A percentile compares a stretch with the other conserved stretches of the same genome.
These are phyloP conservation scores for Chalara sp. DNA, from an alignment of 2,329 filamentous ascomycete genomes.

Conservation along the genomic window DNA sequence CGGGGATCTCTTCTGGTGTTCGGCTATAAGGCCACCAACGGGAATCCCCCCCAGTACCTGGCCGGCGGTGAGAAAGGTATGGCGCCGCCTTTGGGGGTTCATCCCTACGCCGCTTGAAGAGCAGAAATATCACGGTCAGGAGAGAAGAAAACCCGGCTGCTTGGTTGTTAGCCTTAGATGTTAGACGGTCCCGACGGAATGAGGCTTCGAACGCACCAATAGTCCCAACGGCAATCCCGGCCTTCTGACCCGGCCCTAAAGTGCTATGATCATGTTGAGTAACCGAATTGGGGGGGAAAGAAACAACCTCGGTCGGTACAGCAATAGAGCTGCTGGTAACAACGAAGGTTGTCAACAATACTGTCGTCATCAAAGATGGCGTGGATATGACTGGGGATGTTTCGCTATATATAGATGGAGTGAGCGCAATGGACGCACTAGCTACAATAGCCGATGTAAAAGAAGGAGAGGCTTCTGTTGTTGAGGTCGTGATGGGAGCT, in stretches of 20 bases:
- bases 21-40: neutral
- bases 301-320: neutral
- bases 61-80: neutral
- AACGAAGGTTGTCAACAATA: neutral
- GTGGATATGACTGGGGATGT: neutral
- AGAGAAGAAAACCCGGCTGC: conserved; percentile 5
- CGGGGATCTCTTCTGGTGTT: neutral
- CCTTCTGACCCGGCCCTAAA: conserved; percentile 1
- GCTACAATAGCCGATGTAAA: neutral
- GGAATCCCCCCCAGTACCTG: neutral
- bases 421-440: neutral
- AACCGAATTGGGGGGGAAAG: neutral
- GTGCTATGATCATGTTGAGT: neutral
- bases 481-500: neutral
- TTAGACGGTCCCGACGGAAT: neutral
- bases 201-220: conserved; percentile 3
- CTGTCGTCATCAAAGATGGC: neutral
- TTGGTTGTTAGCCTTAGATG: conserved; percentile 5
- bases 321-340: conserved; percentile 1
- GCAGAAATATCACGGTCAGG: conserved; percentile 2
- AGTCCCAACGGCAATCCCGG: conserved; percentile 5
- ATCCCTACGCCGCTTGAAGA: neutral
- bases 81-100: neutral
- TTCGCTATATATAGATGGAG: neutral
- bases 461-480: neutral